These are phyloP conservation scores for Citrus medica DNA, from an alignment of 345 rosid species.

Conservation along the genomic window DNA sequence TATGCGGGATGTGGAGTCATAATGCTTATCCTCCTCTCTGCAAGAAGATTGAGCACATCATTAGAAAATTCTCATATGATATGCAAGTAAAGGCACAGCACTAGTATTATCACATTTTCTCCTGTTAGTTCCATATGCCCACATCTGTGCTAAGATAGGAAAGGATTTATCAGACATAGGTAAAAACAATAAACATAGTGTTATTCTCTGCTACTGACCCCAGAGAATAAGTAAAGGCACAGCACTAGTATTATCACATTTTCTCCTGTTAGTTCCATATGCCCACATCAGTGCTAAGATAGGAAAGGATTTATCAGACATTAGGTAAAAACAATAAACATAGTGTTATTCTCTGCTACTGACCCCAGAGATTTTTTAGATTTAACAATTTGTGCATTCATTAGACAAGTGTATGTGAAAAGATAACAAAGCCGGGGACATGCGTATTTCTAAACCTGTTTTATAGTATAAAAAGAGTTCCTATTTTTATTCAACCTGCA, in stretches of 20 bases:
- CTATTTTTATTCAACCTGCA: not conserved
- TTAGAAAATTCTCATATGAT: not conserved
- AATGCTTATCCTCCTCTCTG: conserved; percentile 65
- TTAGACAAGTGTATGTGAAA: not conserved
- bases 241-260: not conserved
- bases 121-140: not conserved
- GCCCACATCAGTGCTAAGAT: not conserved
- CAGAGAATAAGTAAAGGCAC: not conserved
- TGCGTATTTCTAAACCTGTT: not conserved
- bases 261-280: not conserved
- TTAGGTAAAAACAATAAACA: not conserved
- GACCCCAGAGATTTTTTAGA: not conserved
- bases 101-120: not conserved
- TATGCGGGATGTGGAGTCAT: conserved; percentile 45
- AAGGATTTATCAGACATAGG: not conserved
- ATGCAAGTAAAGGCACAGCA: not conserved
- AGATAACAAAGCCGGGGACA: not conserved
- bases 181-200: not conserved
- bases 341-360: not conserved
- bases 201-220: not conserved
- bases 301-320: not conserved
- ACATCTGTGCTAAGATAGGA: not conserved
- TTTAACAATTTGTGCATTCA: not conserved
- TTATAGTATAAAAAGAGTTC: not conserved
- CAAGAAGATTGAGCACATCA: conserved; percentile 5